Conservation (phyloP, 2,329 filamentous ascomycete genomes). For the Falciphora oryzae region DNA sequence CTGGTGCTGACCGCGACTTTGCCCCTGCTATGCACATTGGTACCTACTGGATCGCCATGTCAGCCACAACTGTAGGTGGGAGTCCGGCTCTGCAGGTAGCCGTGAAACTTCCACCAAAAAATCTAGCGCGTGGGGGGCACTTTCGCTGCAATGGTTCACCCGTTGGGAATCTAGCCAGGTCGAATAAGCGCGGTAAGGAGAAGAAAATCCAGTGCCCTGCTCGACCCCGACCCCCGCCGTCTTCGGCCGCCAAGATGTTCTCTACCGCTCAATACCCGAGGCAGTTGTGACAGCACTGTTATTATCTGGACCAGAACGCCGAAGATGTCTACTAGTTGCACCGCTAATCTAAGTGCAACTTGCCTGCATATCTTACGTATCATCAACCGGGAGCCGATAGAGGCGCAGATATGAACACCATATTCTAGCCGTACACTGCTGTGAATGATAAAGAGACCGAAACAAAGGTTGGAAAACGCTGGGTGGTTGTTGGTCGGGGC, state of each 20-base stretch:
- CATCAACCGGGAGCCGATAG: neutral
- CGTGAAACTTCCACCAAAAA: neutral
- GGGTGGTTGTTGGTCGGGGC: too few relatives aligned
- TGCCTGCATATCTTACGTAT: neutral
- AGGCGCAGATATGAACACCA: neutral
- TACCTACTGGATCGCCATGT: too few relatives aligned
- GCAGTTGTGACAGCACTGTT: neutral
- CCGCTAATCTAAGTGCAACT: neutral
- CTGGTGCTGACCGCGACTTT: neutral
- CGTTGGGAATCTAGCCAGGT: neutral
- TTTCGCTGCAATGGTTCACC: too few relatives aligned
- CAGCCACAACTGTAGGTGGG: too few relatives aligned
- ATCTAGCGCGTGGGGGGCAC: neutral
- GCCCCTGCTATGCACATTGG: neutral
- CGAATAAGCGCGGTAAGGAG: neutral
- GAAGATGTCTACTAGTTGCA: too few relatives aligned
- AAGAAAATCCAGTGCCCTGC: neutral
- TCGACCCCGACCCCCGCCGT: too few relatives aligned
- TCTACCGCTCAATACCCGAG: neutral
- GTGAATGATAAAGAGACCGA: too few relatives aligned
- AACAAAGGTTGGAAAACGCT: too few relatives aligned
- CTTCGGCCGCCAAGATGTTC: neutral
- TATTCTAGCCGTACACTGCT: neutral
- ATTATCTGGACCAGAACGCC: neutral
- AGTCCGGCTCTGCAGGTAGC: too few relatives aligned